phyloP scores from a whole-genome alignment of 2,329 filamentous ascomycete genomes.

The Teratosphaeria pseudoeucalypti region DNA sequence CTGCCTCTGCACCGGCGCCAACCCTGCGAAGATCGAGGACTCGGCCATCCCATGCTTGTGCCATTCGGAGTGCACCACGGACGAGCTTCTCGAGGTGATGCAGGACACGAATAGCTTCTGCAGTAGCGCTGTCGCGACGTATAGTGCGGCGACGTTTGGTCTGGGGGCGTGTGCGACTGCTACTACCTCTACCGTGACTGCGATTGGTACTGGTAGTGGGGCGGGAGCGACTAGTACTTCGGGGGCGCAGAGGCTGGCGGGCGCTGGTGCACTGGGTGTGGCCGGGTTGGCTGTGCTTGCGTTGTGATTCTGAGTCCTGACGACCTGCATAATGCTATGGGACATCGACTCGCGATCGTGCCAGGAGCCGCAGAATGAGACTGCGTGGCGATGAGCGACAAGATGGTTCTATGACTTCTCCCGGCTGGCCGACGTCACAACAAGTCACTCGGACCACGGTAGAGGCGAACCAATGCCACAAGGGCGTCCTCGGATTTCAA shows the following conservation, averaged over 20 bases:
- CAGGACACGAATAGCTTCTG: constrained; percentile 3
- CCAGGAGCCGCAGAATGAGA: no score
- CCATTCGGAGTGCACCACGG: constrained; percentile 24
- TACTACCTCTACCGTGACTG: constrained; percentile 5
- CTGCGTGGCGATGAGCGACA: no score
- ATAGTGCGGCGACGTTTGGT: constrained; percentile 1
- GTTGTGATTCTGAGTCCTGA: not conserved
- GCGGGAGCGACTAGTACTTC: not conserved
- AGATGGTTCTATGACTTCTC: no score
- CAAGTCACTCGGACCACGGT: no score
- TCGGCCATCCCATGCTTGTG: constrained; percentile 33
- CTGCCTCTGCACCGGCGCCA: constrained; percentile 42
- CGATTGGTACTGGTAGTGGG: constrained; percentile 2
- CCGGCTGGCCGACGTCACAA: no score
- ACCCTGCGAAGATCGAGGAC: constrained; percentile 21
- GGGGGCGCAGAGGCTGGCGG: not conserved
- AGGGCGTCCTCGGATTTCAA: no score
- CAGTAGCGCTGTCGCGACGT: constrained; percentile 1
- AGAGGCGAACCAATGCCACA: no score
- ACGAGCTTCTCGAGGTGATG: constrained; percentile 22
- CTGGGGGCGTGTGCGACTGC: constrained; percentile 1
- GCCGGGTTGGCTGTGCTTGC: constrained; percentile 7
- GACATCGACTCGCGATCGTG: not conserved
- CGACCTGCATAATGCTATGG: not conserved
- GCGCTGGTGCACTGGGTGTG: constrained; percentile 2